Evolutionary conservation across 805 yeast genomes (phyloP), one percentile per base, ranked within the genome.

Genomic region (Ogataea allantospora): DNA sequence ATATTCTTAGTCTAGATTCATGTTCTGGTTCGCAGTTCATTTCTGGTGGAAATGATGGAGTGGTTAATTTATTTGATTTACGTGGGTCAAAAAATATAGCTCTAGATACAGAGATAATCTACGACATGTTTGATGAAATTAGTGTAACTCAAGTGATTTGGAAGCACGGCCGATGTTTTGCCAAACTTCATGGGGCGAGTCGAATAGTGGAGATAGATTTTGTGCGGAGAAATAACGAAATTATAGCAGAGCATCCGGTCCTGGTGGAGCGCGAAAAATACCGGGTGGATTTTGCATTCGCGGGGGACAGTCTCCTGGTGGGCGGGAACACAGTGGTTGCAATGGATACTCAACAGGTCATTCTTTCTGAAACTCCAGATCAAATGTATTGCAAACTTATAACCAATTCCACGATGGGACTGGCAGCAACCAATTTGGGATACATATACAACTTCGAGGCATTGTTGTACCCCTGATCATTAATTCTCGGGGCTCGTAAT

Each of bases 41-140:
- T 10, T 44, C 41, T 20, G 53, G 49, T 2, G 53, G 53, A 11
- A 44, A 44, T 28, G 53, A 48, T 26, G 53, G 53, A 4, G 28
- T 42, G 14, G 33, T 48, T 24, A 46, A 44, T 27, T 22, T 22
- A 30, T 48, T 39, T 32, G 51, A 48, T 26, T 33, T 48, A 23
- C 43, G 53, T 12, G 33, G 30, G 6, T 23, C 35, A 17, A 27
- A 33, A 27, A 28, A 41, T 26, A 20, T 46, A 9, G 32, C 37
- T 5, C 26, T 48, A 27, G 47, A 48, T 38, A 30, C 35, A 33
- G 53, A 46, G 38, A 34, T 32, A 7, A 33, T 44, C 8, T 48
- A 39, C 27, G 41, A 38, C 11, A 27, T 30, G 15, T 7, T 25
- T 9, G 47, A 33, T 16, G 31, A 27, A 22, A 25, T 44, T 7